phyloP scores from a whole-genome alignment of 176 grass and related monocot species.

The Hsuehochloa calcarea region DNA sequence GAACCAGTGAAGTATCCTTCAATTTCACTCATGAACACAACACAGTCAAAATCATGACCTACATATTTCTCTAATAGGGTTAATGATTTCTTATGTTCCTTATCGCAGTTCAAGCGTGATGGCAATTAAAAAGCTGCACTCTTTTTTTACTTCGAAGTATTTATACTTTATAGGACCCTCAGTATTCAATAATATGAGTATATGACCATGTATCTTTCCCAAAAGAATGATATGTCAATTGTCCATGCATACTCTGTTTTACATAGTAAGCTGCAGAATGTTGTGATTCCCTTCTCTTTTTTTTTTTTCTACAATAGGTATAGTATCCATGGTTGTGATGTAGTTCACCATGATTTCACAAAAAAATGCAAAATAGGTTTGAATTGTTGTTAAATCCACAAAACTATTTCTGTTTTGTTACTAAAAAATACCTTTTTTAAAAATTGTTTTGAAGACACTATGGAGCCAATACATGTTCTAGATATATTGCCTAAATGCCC shows the following conservation, averaged over 20 bases:
- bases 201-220: neutral
- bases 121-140: neutral
- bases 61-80: neutral
- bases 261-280: neutral
- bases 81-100: neutral
- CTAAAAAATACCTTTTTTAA: neutral
- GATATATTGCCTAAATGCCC: neutral
- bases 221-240: neutral
- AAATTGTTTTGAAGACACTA: neutral
- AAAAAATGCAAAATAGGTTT: neutral
- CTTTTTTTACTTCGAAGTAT: neutral
- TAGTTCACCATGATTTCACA: neutral
- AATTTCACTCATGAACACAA: neutral
- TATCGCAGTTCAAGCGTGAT: conserved; percentile 3
- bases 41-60: neutral
- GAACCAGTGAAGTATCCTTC: neutral
- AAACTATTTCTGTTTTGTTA: neutral
- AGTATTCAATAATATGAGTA: neutral
- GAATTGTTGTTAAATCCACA: neutral
- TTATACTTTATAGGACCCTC: neutral
- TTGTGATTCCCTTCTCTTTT: neutral
- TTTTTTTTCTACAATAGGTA: neutral
- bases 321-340: neutral
- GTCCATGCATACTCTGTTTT: neutral
- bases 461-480: neutral